Evolutionary conservation across 768 basidiomycete species (phyloP), one percentile per base, ranked within the genome.

Genomic region (Pleurotus ostreatus): DNA sequence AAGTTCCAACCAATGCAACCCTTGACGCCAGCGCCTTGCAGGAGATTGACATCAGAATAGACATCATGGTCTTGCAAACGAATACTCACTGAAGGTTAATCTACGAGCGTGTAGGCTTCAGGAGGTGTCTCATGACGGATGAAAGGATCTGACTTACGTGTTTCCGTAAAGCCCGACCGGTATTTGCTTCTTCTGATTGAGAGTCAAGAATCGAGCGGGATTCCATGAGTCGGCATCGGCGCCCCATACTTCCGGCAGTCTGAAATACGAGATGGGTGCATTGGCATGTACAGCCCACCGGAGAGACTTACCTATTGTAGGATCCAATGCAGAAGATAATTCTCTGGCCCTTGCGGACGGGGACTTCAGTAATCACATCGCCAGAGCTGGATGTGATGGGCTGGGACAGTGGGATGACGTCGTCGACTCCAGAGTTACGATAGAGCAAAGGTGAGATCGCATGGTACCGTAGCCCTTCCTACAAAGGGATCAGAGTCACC

Each of bases 371-470:
- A 6, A 76, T 59, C 2, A 66, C 44, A 23, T 69, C 60, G 2
- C 78, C 79, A 0, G 70, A 65, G 12, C 65, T 60, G 11, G 73
- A 72, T 41, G 57, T 66, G 46, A 80, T 67, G 4, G 80, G 77
- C 34, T 64, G 67, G 6, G 74, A 70, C 20, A 83, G 70, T 0
- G 83, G 78, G 7, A 85, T 64, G 22, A 67, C 51, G 49, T 58
- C 57, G 38, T 57, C 49, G 5, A 39, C 38, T 8, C 48, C 15
- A 12, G 52, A 45, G 11, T 57, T 40, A 37, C 57, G 46, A 43
- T 60, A 62, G 26, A 61, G 61, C 51, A 57, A 57, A 54, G 60
- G 63, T 8, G 62, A 59, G 11, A 63, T 63, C n/a, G 64, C 59
- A 18, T 71, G 67, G 49, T 64, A 68, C 25, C 72, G 63, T 49